Evolutionary conservation across 2,329 filamentous ascomycete genomes (phyloP).

Genomic region (Xylariaceae sp.): DNA sequence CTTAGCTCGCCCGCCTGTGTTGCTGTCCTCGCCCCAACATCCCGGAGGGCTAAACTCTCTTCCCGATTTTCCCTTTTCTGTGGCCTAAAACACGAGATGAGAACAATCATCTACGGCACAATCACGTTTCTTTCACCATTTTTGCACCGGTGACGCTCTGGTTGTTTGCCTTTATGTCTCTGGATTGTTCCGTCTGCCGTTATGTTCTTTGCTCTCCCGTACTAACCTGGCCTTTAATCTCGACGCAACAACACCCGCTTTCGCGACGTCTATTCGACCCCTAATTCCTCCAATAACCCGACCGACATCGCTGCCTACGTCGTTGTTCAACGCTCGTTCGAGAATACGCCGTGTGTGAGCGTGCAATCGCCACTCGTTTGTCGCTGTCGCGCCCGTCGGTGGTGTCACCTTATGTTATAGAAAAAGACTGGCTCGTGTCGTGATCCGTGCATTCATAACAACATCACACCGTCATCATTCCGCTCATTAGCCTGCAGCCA

Average conservation of each 20-base stretch:
- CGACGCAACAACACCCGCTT: slow-evolving; percentile 25
- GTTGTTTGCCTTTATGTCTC: slow-evolving; percentile 1
- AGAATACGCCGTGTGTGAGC: neutral
- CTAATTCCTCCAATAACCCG: slow-evolving; percentile 11
- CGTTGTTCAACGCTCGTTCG: neutral
- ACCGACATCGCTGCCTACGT: slow-evolving; percentile 4
- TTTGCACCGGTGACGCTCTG: slow-evolving; percentile 5
- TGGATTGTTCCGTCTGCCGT: slow-evolving; percentile 6
- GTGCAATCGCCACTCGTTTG: neutral
- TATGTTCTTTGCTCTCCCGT: slow-evolving; percentile 14
- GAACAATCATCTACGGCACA: neutral
- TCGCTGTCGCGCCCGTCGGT: slow-evolving; percentile 3
- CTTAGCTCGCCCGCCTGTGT: neutral
- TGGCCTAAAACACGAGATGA: slow-evolving; percentile 3
- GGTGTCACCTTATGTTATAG: slow-evolving; percentile 3
- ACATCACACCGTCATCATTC: neutral
- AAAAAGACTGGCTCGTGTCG: slow-evolving; percentile 5
- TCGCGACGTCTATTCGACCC: slow-evolving; percentile 23
- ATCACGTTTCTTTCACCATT: slow-evolving; percentile 5
- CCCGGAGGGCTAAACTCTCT: neutral
- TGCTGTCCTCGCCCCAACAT: slow-evolving; percentile 5
- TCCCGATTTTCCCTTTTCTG: neutral
- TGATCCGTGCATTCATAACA: slow-evolving; percentile 2
- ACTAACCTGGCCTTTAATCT: slow-evolving; percentile 17
- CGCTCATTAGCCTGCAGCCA: slow-evolving; percentile 27